These are phyloP conservation scores for Aureobasidium subglaciale DNA, from an alignment of 2,329 filamentous ascomycete genomes.

Conservation along the genomic window DNA sequence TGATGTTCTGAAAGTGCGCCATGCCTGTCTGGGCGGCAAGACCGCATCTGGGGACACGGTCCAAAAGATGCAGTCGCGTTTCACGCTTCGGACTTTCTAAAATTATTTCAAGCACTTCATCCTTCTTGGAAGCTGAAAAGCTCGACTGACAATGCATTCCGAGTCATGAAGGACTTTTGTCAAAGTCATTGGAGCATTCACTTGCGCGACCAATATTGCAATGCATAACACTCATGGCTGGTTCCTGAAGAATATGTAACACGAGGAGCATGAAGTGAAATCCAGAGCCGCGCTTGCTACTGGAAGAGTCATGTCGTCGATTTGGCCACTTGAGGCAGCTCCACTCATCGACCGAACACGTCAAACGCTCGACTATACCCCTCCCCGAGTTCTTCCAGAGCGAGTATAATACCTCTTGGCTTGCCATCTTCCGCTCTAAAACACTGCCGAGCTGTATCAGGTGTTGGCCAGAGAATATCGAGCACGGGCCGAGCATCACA, in stretches of 20 bases:
- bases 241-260: too few relatives aligned
- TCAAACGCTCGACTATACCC: too few relatives aligned
- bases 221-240: too few relatives aligned
- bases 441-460: neutral
- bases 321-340: too few relatives aligned
- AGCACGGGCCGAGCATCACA: constrained; percentile 6
- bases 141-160: neutral
- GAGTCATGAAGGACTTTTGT: neutral
- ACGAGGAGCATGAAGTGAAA: too few relatives aligned
- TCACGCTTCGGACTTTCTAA: constrained; percentile 10
- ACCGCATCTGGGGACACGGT: neutral
- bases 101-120: neutral
- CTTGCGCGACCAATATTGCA: too few relatives aligned
- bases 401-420: neutral
- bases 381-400: too few relatives aligned
- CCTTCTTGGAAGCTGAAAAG: neutral
- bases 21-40: neutral
- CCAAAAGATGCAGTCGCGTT: neutral
- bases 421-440: neutral
- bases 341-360: too few relatives aligned
- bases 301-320: too few relatives aligned
- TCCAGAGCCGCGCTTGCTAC: too few relatives aligned
- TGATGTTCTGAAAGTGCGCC: too few relatives aligned
- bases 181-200: too few relatives aligned
- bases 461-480: neutral